A percentile compares a stretch with the other conserved stretches of the same genome.
These are phyloP conservation scores for Claviceps spartinae DNA, from an alignment of 2,329 filamentous ascomycete genomes.

Conservation along the genomic window DNA sequence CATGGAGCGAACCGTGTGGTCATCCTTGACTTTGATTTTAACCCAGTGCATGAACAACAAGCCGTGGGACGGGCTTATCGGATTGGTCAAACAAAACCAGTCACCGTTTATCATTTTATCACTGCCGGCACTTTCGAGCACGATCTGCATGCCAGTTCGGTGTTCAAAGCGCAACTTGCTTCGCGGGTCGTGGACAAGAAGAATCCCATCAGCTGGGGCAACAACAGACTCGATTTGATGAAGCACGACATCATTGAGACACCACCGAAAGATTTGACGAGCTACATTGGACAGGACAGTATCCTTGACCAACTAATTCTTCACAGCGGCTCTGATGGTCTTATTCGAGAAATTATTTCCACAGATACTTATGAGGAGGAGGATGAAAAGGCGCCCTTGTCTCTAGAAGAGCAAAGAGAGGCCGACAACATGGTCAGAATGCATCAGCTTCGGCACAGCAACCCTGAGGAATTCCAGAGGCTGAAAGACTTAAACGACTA, in stretches of 20 bases:
- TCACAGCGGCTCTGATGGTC: conserved; percentile 11
- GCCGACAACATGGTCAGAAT: conserved; percentile 29
- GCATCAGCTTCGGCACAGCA: conserved; percentile 18
- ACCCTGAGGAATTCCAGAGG: conserved; percentile 20
- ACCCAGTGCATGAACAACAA: conserved; percentile 71
- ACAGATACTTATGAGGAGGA: conserved; percentile 64
- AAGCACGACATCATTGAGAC: conserved; percentile 36
- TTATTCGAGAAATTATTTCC: conserved; percentile 44
- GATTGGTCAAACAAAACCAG: conserved; percentile 65
- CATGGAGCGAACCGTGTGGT: conserved; percentile 73
- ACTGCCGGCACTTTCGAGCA: conserved; percentile 70
- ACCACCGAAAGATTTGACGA: conserved; percentile 34
- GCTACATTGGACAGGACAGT: conserved; percentile 47
- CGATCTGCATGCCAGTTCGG: conserved; percentile 53
- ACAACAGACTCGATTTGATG: conserved; percentile 8
- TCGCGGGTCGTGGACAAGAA: conserved; percentile 73
- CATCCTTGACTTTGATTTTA: conserved; percentile 73
- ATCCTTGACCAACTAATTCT: conserved; percentile 40
- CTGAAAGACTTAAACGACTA: conserved; percentile 6
- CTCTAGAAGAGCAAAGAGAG: conserved; percentile 44
- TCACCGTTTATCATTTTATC: conserved; percentile 75
- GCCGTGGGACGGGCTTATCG: conserved; percentile 79
- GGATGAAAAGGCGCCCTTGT: conserved; percentile 41
- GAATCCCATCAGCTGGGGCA: conserved; percentile 55
- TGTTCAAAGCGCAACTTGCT: conserved; percentile 75